Conservation (phyloP, 108 stramenopile genomes). For the Schizochytrium sp. region DNA sequence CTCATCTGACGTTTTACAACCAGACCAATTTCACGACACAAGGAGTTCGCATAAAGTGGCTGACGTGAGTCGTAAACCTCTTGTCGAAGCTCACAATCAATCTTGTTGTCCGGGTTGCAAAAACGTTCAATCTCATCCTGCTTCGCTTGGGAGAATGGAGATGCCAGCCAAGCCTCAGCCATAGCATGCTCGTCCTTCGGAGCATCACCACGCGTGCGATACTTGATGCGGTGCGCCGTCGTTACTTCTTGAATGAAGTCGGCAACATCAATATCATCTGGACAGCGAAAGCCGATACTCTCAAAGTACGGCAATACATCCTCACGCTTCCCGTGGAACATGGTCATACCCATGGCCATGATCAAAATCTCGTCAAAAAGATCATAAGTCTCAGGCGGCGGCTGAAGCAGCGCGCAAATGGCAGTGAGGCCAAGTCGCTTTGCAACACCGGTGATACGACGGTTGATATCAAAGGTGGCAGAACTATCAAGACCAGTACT, state of each 20-base stretch:
- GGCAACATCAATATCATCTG: slow-evolving; percentile 82
- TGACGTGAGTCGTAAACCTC: slow-evolving; percentile 62
- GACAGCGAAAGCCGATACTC: slow-evolving; percentile 79
- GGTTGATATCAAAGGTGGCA: slow-evolving; percentile 85
- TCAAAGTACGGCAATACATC: slow-evolving; percentile 78
- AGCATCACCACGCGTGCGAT: background rate
- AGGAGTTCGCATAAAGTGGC: slow-evolving; percentile 65
- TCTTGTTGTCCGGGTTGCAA: background rate
- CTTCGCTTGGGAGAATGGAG: background rate
- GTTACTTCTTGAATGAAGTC: slow-evolving; percentile 77
- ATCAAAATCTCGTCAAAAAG: slow-evolving; percentile 90
- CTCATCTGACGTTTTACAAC: slow-evolving; percentile 14
- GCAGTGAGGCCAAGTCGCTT: slow-evolving; percentile 66
- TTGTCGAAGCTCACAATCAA: background rate
- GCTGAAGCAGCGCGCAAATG: slow-evolving; percentile 86
- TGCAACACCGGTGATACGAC: slow-evolving; percentile 68
- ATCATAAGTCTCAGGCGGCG: slow-evolving; percentile 88
- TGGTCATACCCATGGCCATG: slow-evolving; percentile 82
- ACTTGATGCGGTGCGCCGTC: background rate
- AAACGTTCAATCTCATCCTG: background rate
- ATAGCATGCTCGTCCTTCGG: slow-evolving; percentile 18
- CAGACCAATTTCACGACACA: background rate
- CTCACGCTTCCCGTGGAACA: slow-evolving; percentile 85
- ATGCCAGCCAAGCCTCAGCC: slow-evolving; percentile 32
- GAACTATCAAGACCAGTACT: slow-evolving; percentile 84